Evolutionary conservation across 108 stramenopile genomes (phyloP), one percentile per base, ranked within the genome.

Genomic region (Nitzschia sp.): DNA sequence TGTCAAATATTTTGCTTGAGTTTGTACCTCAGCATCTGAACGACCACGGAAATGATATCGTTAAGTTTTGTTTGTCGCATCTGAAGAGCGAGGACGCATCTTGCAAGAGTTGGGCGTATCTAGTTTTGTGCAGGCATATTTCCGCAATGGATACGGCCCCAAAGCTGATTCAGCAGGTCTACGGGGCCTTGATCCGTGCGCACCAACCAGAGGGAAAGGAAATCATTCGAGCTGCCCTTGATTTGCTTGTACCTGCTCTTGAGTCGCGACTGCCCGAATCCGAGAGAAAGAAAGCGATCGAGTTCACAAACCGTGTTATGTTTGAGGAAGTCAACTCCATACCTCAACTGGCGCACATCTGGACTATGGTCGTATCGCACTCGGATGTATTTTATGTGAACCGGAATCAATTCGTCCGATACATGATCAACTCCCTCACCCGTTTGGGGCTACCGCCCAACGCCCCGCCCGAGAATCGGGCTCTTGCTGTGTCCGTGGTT

Each of bases 31-130:
- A 77, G 8, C 70, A 87, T 30, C 46, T 97, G 31, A 59, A 58
- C 28, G 79, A 78, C 2, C 77, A 80, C 64, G 65, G 88, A 60
- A 85, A 88, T 19, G 93, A 95, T 32, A 70, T 98, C 33, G 75
- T 98, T 46, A 94, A 95, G 68, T 97, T 91, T 68, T 91, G 96
- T 24, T 96, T 92, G 95, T 75, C 75, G 33, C 74, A 91, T 51
- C 71, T 95, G 31, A 96, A 95, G 75, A 85, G 79, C 38, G 96
- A 96, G 9, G 90, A 96, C 71, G 48, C 81, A 23, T 66, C 76
- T 11, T 87, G 91, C 57, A 98, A 96, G 78, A 83, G 85, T 66
- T 97, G 94, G 90, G 96, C 96, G 3, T 96, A 97, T 74, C 64
- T 96, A 36, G 92, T 93, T 55, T 74, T 97, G 6, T 91, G 90